phyloP scores from a whole-genome alignment of 768 basidiomycete species.

The Plicaturopsis crispa region DNA sequence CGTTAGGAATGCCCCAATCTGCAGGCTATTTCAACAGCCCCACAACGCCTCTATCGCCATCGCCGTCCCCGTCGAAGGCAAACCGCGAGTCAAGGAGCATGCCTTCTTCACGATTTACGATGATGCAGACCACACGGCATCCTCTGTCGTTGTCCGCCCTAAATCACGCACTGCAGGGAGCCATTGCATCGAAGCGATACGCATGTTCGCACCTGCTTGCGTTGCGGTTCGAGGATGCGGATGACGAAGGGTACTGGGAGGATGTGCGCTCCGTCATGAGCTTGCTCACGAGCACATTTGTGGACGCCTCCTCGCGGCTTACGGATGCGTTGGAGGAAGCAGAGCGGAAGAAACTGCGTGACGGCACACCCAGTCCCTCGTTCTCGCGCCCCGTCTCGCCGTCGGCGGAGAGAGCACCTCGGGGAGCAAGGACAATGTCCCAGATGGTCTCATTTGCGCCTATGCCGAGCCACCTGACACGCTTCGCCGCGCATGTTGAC shows the following conservation, averaged over 20 bases:
- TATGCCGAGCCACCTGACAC: conserved; percentile 56
- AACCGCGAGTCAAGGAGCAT: too few relatives aligned
- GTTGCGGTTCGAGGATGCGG: conserved; percentile 65
- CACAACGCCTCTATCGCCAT: conserved; percentile 21
- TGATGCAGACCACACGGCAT: conserved; percentile 51
- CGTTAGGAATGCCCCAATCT: conserved; percentile 27
- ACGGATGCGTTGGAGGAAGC: conserved; percentile 54
- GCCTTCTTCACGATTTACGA: conserved; percentile 58
- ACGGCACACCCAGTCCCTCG: conserved; percentile 36
- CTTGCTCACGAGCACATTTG: conserved; percentile 58
- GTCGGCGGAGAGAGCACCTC: conserved; percentile 4
- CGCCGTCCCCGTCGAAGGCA: neutral
- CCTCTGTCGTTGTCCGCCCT: conserved; percentile 62
- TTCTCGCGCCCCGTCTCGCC: conserved; percentile 11
- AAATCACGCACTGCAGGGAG: conserved; percentile 52
- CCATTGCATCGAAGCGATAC: conserved; percentile 66
- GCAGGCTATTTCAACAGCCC: conserved; percentile 11
- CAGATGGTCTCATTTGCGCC: conserved; percentile 58
- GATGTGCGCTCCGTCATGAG: conserved; percentile 72
- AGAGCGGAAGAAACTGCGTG: conserved; percentile 44
- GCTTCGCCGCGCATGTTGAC: conserved; percentile 70
- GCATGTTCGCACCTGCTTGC: conserved; percentile 77
- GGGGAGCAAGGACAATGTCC: conserved; percentile 12
- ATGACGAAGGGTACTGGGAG: conserved; percentile 79
- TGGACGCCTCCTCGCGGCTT: conserved; percentile 57